These are phyloP conservation scores for Entrophospora sp. DNA, from an alignment of 192 early-diverging fungal species.

Conservation along the genomic window DNA sequence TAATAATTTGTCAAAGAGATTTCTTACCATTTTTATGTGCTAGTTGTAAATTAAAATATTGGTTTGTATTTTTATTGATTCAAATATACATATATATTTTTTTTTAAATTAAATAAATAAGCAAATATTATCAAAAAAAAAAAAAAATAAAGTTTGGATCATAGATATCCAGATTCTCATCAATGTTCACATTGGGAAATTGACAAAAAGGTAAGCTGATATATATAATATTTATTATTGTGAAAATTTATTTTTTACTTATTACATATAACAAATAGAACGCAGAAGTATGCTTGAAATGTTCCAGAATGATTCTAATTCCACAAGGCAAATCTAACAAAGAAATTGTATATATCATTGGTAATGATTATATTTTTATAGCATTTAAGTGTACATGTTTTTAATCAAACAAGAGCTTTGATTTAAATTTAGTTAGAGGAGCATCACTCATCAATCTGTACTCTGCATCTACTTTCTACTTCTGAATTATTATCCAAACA, in stretches of 20 bases:
- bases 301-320: constrained; percentile 17
- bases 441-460: constrained; percentile 23
- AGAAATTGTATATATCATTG: constrained; percentile 10
- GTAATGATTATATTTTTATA: background rate
- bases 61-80: background rate
- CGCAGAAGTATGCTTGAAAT: background rate
- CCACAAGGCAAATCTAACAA: background rate
- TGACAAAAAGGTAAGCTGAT: constrained; percentile 5
- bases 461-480: constrained; percentile 6
- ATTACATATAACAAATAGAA: background rate
- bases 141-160: constrained; percentile 20
- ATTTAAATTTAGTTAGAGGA: constrained; percentile 15
- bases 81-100: no score
- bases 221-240: background rate
- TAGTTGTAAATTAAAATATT: background rate
- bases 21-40: background rate
- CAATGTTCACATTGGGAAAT: constrained; percentile 7
- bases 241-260: background rate
- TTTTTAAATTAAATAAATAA: background rate
- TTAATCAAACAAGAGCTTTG: no score
- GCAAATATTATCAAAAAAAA: constrained; percentile 74
- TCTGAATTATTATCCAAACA: background rate
- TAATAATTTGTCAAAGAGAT: background rate
- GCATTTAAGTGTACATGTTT: background rate
- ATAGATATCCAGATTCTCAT: constrained; percentile 25